These are phyloP conservation scores for Akanthomyces uredinophilus DNA, from an alignment of 2,329 filamentous ascomycete species.

Conservation along the genomic window DNA sequence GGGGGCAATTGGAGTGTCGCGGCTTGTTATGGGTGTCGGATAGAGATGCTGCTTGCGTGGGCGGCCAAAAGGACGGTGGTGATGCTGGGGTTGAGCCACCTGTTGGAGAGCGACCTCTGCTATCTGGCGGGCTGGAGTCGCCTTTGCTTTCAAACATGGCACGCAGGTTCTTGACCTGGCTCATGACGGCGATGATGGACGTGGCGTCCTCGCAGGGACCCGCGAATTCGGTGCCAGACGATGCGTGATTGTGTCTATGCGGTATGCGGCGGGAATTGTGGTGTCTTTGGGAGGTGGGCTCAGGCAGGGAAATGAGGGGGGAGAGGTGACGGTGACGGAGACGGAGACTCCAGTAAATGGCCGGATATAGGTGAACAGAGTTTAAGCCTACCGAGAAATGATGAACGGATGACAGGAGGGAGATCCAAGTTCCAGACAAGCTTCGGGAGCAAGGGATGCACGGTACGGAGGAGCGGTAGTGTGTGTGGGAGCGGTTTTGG, in stretches of 20 bases:
- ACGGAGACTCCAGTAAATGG: conserved; percentile 7
- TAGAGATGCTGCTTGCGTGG: conserved; percentile 2
- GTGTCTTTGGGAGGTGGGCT: conserved; percentile 4
- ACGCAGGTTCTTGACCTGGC: conserved; percentile 67
- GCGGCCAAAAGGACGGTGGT: conserved; percentile 11
- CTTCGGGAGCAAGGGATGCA: conserved; percentile 9
- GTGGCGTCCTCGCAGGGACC: conserved; percentile 12
- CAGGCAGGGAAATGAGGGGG: conserved; percentile 5
- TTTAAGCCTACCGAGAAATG: conserved; percentile 12
- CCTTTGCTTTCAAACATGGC: conserved; percentile 76
- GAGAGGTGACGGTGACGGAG: conserved; percentile 1
- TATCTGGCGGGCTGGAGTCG: conserved; percentile 57
- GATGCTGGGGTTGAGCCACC: conserved; percentile 36
- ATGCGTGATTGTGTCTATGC: conserved; percentile 1
- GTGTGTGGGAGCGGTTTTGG: conserved; percentile 12
- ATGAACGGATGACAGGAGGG: conserved; percentile 12
- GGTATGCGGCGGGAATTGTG: conserved; percentile 10
- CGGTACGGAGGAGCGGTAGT: not conserved
- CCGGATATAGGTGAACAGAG: conserved; percentile 10
- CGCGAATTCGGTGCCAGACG: conserved; percentile 7
- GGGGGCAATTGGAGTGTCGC: conserved; percentile 2
- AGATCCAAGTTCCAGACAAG: conserved; percentile 9
- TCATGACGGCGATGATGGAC: conserved; percentile 44
- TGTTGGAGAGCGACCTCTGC: conserved; percentile 59
- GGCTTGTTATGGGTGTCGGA: not conserved